These are phyloP conservation scores for Xenoacremonium recifei DNA, from an alignment of 2,329 filamentous ascomycete species.

Conservation along the genomic window DNA sequence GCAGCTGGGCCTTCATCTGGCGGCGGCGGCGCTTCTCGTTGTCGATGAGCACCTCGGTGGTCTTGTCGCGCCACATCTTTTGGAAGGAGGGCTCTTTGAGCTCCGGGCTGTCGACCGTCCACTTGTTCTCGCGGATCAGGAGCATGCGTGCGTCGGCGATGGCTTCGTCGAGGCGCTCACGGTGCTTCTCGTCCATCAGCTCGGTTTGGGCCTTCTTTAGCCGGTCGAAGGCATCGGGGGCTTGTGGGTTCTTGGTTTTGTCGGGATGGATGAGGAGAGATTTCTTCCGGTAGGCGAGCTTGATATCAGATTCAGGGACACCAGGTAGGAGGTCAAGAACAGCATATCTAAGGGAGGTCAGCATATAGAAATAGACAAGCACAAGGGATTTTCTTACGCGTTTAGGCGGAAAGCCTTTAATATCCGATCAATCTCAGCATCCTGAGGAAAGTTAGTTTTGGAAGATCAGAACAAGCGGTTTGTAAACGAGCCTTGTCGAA, in stretches of 20 bases:
- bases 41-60: constrained; percentile 85
- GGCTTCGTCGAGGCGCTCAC: constrained; percentile 82
- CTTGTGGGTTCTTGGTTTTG: constrained; percentile 87
- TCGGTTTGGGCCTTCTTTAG: constrained; percentile 92
- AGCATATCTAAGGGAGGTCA: constrained; percentile 64
- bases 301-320: constrained; percentile 94
- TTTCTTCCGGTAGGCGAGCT: constrained; percentile 89
- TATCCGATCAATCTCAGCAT: constrained; percentile 94
- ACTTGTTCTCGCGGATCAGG: constrained; percentile 90
- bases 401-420: constrained; percentile 80
- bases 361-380: not conserved
- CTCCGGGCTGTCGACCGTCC: constrained; percentile 85
- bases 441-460: constrained; percentile 48
- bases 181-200: constrained; percentile 91
- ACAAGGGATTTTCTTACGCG: constrained; percentile 51
- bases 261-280: constrained; percentile 99
- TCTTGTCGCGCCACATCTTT: constrained; percentile 85
- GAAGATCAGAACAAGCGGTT: no score
- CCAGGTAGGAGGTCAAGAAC: constrained; percentile 95
- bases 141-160: constrained; percentile 96
- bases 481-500: constrained; percentile 71
- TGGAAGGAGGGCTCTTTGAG: constrained; percentile 81
- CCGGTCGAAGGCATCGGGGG: constrained; percentile 94
- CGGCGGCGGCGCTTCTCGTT: constrained; percentile 82
- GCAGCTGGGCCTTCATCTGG: constrained; percentile 91